Base-by-base conservation (phyloP, 768 basidiomycete species). In the Amanita muscaria region DNA sequence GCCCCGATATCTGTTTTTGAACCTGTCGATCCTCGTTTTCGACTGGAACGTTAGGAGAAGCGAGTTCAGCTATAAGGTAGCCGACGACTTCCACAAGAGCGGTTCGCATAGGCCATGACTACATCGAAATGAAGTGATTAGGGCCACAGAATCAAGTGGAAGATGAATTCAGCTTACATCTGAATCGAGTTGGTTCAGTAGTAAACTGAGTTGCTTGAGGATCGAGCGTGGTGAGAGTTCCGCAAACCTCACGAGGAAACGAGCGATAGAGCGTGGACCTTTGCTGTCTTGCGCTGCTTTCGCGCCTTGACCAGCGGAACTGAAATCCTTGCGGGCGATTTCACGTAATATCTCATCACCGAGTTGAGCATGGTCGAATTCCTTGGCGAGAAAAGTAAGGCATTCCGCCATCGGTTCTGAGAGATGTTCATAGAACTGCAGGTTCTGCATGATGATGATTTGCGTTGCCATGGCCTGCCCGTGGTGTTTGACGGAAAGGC, bases 71-170 rank as follows among this genome's bases (percentile, higher is more conserved):
- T 57, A 98, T 90, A 49, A 98, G 77, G 47, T 72, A 68, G 4
- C 89, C 90, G 31, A 98, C 78, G 46, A 93, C 76, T 59, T 98
- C 94, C 40, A 99, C 77, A 45, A 99, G 72, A 1, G 91, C 89
- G 68, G 91, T 85, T 32, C 96, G 89, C 81, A 99, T 92, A 0
- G 92, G 88, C 58, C 98, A 96, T 0, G 92, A 83, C 91, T 96
- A 53, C 25, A 29, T 15, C 8, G 9, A 9, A 29, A 18, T 48
- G 15, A 48, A 38, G 34, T 7, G 22, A 16, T 33, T 18, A 43
- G 36, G 4, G 47, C 14, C 11, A 8, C 27, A 43, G 22, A 8
- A 25, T 40, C 24, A 14, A 46, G 9, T 7, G 10, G n/a, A 46
- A 21, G 14, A 16, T 19, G 5, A n/a, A 21, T 9, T 15, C 19